Evolutionary conservation across 192 early-diverging fungal genomes (phyloP).

Genomic region (Coemansia sp.): DNA sequence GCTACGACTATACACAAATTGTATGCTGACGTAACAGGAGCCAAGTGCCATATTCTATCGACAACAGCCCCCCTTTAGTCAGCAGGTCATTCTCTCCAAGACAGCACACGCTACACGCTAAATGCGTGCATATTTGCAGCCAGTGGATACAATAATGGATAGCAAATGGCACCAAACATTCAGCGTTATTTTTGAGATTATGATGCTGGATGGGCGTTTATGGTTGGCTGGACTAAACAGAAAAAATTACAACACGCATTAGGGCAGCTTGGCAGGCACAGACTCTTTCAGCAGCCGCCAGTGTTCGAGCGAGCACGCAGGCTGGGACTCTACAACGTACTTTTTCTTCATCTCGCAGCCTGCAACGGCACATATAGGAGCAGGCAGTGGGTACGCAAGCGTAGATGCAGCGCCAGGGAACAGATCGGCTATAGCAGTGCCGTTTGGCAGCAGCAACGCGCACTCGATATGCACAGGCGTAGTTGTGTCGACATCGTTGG

Average conservation of each 20-base stretch:
- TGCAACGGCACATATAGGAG: slow-evolving; percentile 49
- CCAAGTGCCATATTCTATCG: neutral
- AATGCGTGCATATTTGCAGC: neutral
- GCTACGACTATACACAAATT: neutral
- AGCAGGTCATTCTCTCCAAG: neutral
- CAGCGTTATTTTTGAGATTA: no score
- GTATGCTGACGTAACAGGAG: slow-evolving; percentile 9
- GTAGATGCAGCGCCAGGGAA: slow-evolving; percentile 21
- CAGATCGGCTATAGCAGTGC: slow-evolving; percentile 18
- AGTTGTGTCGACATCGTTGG: neutral
- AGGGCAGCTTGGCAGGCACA: neutral
- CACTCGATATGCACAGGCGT: slow-evolving; percentile 15
- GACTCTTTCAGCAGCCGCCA: slow-evolving; percentile 31
- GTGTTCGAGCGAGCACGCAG: slow-evolving; percentile 66
- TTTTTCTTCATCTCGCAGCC: slow-evolving; percentile 58
- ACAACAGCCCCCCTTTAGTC: slow-evolving; percentile 1
- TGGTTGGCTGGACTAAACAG: neutral
- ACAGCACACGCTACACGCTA: neutral
- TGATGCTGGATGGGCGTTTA: neutral
- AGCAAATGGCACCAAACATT: no score
- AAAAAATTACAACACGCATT: slow-evolving; percentile 9
- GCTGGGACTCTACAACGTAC: slow-evolving; percentile 57
- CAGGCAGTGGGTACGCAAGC: slow-evolving; percentile 53
- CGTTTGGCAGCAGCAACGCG: slow-evolving; percentile 19
- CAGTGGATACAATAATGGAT: no score